Conservation (phyloP, 768 basidiomycete genomes). For the Tylopilus subfusipes region DNA sequence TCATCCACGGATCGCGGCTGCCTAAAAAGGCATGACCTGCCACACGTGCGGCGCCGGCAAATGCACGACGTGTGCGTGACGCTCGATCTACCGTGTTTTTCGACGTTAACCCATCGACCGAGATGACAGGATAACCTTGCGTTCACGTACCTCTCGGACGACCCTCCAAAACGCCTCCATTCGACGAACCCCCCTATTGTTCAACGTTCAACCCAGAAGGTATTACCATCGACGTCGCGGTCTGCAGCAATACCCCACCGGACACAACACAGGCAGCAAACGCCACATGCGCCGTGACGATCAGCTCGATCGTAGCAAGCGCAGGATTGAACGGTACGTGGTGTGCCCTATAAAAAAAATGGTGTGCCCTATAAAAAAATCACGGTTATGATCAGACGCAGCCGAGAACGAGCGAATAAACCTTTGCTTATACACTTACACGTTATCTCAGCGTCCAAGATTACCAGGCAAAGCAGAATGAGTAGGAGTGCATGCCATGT, state of each 20-base stretch:
- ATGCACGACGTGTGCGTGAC: slow-evolving; percentile 79
- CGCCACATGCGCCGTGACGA: slow-evolving; percentile 77
- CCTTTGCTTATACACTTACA: slow-evolving; percentile 42
- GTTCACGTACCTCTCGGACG: slow-evolving; percentile 68
- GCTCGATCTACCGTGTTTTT: slow-evolving; percentile 62
- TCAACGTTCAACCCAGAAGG: slow-evolving; percentile 3
- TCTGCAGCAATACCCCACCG: slow-evolving; percentile 86
- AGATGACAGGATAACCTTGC: not conserved
- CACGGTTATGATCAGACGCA: not conserved
- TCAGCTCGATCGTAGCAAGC: slow-evolving; percentile 73
- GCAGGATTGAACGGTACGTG: slow-evolving; percentile 76
- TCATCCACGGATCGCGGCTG: slow-evolving; percentile 19
- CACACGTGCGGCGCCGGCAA: slow-evolving; percentile 85
- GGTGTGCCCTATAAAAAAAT: no score
- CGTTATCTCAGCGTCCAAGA: slow-evolving; percentile 54
- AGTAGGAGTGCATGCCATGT: slow-evolving; percentile 75
- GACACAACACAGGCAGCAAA: slow-evolving; percentile 82
- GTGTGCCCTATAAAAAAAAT: slow-evolving; percentile 36
- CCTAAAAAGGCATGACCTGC: slow-evolving; percentile 63
- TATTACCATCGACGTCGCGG: slow-evolving; percentile 56
- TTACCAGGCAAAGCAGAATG: slow-evolving; percentile 50
- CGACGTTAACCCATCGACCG: not conserved
- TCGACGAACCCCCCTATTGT: slow-evolving; percentile 32
- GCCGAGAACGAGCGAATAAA: not conserved
- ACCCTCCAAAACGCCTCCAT: slow-evolving; percentile 81